phyloP scores from a whole-genome alignment of 1,139 yeast genomes.

The Arxiozyma heterogenica region DNA sequence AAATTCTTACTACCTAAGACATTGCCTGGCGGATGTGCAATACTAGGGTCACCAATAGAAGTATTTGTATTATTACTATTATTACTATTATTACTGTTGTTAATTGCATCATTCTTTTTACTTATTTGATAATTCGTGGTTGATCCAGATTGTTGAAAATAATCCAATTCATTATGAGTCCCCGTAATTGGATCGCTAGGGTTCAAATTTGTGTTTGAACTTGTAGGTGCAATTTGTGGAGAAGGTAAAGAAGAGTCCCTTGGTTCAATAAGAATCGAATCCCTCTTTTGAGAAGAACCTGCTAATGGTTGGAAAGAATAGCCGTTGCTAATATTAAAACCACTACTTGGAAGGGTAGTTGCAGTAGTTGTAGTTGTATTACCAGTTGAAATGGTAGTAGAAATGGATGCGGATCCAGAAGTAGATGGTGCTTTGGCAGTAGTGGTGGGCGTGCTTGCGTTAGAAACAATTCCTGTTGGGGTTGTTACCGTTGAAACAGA shows the following conservation, averaged over 20 bases:
- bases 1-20: conserved; percentile 2
- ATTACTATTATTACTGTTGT: background rate
- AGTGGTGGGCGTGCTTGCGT: background rate
- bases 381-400: too few species aligned
- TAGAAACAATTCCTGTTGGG: background rate
- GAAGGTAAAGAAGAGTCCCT: background rate
- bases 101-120: background rate
- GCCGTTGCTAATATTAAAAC: background rate
- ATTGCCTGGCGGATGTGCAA: background rate
- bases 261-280: background rate
- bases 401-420: too few species aligned
- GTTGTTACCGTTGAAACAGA: background rate
- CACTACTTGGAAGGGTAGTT: background rate
- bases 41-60: background rate
- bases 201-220: background rate
- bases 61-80: background rate
- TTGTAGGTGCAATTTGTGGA: background rate
- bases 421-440: background rate
- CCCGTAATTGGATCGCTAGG: background rate
- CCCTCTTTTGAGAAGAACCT: background rate
- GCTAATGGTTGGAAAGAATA: conserved; percentile 1
- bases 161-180: background rate
- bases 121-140: background rate
- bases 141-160: background rate
- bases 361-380: background rate